phyloP scores from a whole-genome alignment of 2,329 filamentous ascomycete species.

The Thelonectria rubi region DNA sequence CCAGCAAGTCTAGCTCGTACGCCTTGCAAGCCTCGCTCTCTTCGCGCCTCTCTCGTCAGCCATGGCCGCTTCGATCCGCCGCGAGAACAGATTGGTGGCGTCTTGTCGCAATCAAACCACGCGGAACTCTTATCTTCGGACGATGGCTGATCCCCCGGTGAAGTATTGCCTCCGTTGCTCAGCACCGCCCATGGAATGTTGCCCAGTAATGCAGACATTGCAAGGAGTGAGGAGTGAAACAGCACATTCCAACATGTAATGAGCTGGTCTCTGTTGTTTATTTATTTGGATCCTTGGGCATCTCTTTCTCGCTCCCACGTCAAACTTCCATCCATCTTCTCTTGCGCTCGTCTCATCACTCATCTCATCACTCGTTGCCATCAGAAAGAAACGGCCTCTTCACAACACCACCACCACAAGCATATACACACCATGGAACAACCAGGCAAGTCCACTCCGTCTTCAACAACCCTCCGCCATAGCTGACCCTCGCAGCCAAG shows the following conservation, averaged over 20 bases:
- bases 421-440: conserved; percentile 45
- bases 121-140: neutral
- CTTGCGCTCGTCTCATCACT: neutral
- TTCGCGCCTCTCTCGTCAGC: neutral
- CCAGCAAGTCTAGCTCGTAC: neutral
- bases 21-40: neutral
- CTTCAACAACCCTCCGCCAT: neutral
- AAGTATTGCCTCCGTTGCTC: neutral
- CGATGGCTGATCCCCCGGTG: neutral
- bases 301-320: neutral
- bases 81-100: neutral
- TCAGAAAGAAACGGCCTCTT: neutral
- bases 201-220: neutral
- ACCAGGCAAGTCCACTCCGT: conserved; percentile 48
- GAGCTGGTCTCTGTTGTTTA: conserved; percentile 5
- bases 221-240: neutral
- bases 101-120: neutral
- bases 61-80: neutral
- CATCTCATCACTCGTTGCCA: neutral
- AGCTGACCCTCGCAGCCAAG: conserved; percentile 46
- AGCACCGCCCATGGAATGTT: neutral
- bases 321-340: neutral
- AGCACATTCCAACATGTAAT: conserved; percentile 10
- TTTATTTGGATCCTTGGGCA: neutral
- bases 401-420: neutral